Percentiles rank a stretch among this genome's conserved stretches.
phyloP scores from a whole-genome alignment of 345 rosid genomes.

The Microthlaspi erraticum region DNA sequence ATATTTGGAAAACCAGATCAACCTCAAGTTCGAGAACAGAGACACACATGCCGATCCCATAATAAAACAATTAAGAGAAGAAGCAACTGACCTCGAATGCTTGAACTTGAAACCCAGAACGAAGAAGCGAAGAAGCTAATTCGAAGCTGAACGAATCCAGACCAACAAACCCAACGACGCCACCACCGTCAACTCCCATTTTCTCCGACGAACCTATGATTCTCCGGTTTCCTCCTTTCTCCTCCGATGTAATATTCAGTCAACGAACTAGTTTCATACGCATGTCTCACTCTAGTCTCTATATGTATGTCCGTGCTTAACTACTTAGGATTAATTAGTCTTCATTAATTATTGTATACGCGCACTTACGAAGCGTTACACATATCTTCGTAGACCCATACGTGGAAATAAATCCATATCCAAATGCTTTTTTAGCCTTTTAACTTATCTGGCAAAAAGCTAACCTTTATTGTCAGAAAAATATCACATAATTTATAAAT shows the following conservation, averaged over 20 bases:
- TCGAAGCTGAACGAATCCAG: constrained; percentile 68
- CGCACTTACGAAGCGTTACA: constrained; percentile 6
- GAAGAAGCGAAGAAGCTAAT: constrained; percentile 73
- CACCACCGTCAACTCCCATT: constrained; percentile 40
- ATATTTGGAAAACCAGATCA: background rate
- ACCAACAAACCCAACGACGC: constrained; percentile 72
- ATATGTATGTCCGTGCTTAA: background rate
- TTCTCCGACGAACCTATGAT: constrained; percentile 15
- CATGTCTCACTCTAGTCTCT: constrained; percentile 7
- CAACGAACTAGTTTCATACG: constrained; percentile 32
- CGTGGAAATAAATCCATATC: constrained; percentile 40
- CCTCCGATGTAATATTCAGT: constrained; percentile 7
- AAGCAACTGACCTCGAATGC: constrained; percentile 65
- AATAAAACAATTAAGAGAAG: background rate
- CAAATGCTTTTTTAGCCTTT: constrained; percentile 7
- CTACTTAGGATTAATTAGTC: background rate
- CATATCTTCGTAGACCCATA: constrained; percentile 18
- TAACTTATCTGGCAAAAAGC: constrained; percentile 25
- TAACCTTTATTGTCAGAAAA: background rate
- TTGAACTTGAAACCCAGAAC: constrained; percentile 65
- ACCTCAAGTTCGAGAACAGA: background rate
- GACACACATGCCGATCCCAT: constrained; percentile 8
- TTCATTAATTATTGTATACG: background rate
- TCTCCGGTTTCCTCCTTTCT: background rate
- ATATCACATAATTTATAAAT: too few relatives aligned